Evolutionary conservation across 257 asterid genomes (phyloP), one percentile per base, ranked within the genome.

Genomic region (Ballota nigra): DNA sequence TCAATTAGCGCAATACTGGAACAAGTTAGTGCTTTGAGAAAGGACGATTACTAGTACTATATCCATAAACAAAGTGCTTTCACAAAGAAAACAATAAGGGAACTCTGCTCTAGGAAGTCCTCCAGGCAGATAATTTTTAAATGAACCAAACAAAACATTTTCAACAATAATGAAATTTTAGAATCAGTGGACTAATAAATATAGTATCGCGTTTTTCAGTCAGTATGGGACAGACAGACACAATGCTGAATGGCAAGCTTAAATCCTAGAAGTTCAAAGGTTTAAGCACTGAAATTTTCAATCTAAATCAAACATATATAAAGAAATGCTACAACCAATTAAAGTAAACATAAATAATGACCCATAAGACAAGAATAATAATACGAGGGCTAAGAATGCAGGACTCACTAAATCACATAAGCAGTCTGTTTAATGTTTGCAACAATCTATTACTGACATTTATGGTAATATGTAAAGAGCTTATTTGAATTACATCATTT

Each of bases 1-100:
- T 43, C 52, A 41, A 40, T 16, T 4, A 69, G 28, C 19, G 52
- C 65, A 60, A 65, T 68, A 65, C 52, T 51, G 41, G 38, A 52
- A 57, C 20, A 68, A 56, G 15, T 40, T 61, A 55, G 34, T 26
- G 16, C 22, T 49, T 15, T 20, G 40, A 40, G 68, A 61, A 23
- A 60, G 64, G 26, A 22, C 40, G 24, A 13, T 19, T 16, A 51
- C 24, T 2, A 68, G 71, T 24, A 43, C 74, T 12, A 47, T 52
- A 51, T 9, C 58, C 40, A 62, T 20, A 26, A 45, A n/a, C 15
- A 2, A 70, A 31, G 6, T 15, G 15, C 31, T 28, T 45, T 26
- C 28, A 29, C 24, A 8, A 52, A 12, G 41, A 1, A 63, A 63
- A 24, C 1, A 24, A 52, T 36, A 15, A 52, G 16, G 26, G 20